These are phyloP conservation scores for Melaleuca alternifolia DNA, from an alignment of 345 rosid species.

Conservation along the genomic window DNA sequence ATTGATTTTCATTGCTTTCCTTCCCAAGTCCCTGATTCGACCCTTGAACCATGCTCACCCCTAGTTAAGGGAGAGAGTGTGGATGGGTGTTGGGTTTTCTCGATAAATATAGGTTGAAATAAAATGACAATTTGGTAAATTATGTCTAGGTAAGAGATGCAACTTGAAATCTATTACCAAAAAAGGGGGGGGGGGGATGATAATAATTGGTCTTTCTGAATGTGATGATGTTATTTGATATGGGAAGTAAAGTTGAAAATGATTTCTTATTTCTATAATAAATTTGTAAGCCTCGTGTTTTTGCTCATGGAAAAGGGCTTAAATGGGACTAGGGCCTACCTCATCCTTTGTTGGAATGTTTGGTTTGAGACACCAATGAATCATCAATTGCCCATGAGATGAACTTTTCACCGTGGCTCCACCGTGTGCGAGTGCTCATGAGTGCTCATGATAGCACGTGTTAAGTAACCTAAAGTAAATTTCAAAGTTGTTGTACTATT, in stretches of 20 bases:
- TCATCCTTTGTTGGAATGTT: background rate
- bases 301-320: background rate
- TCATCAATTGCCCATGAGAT: background rate
- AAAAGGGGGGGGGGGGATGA: background rate
- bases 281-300: background rate
- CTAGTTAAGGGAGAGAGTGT: too few relatives aligned
- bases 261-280: background rate
- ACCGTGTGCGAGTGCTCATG: background rate
- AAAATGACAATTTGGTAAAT: background rate
- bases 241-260: background rate
- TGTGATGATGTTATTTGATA: too few relatives aligned
- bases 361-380: background rate
- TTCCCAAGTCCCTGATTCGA: too few relatives aligned
- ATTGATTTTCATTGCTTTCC: too few relatives aligned
- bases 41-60: too few relatives aligned
- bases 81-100: too few relatives aligned
- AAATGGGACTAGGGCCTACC: background rate
- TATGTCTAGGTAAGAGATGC: background rate
- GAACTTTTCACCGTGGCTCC: background rate
- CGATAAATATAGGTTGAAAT: background rate
- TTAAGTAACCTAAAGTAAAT: background rate
- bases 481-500: background rate
- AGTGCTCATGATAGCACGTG: background rate
- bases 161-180: background rate
- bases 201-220: too few relatives aligned